Percentiles rank a stretch among this genome's conserved stretches.
Evolutionary conservation across 2,329 filamentous ascomycete species (phyloP).

Genomic region (Camillea tinctor): DNA sequence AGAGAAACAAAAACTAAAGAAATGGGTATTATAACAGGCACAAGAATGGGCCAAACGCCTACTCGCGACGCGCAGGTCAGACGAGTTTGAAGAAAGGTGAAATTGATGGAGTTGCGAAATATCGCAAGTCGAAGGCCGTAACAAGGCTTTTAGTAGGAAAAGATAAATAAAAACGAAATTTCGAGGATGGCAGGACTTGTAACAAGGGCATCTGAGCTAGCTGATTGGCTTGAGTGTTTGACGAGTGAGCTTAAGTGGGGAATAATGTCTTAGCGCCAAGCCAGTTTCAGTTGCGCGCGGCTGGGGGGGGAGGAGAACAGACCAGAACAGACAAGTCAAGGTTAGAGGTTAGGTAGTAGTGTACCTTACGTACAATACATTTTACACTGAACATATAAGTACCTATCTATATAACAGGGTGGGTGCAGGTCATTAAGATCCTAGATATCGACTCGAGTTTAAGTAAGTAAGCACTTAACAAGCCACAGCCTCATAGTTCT

Average conservation of each 20-base stretch:
- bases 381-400: too few relatives aligned
- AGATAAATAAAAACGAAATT: background rate
- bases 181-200: background rate
- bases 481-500: too few relatives aligned
- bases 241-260: background rate
- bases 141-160: background rate
- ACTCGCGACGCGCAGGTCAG: background rate
- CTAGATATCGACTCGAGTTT: too few relatives aligned
- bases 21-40: background rate
- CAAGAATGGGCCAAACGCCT: background rate
- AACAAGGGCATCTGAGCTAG: background rate
- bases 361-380: background rate
- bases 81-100: background rate
- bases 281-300: background rate
- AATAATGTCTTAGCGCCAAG: background rate
- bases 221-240: background rate
- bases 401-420: too few relatives aligned
- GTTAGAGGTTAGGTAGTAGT: background rate
- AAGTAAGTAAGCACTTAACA: too few relatives aligned
- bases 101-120: background rate
- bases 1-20: background rate
- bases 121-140: background rate
- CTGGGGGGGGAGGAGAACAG: too few relatives aligned
- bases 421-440: too few relatives aligned
- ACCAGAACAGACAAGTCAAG: too few relatives aligned